Evolutionary conservation across 768 basidiomycete species (phyloP), one percentile per base, ranked within the genome.

Genomic region (Rhizopogon sp.): DNA sequence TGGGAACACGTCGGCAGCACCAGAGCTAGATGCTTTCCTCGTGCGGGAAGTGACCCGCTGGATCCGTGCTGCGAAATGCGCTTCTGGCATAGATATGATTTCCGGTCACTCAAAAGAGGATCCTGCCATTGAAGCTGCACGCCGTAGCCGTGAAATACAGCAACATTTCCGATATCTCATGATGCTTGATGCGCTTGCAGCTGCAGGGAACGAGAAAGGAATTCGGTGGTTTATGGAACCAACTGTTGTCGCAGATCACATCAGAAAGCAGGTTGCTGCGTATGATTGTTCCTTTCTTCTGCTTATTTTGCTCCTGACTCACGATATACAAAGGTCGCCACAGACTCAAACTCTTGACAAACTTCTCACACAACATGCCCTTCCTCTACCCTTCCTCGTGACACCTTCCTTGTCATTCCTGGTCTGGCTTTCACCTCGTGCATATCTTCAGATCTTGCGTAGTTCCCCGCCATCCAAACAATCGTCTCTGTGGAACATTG

Each of bases 361-460:
- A 20, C 82, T 82, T 66, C 76, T 93, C 41, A 54, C 58, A 41
- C 67, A 58, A 45, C 53, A 88, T 65, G 74, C 81, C 0, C 72
- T 92, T 35, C 87, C 88, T 6, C 69, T 93, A n/a, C 83, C 86
- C 3, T 92, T 87, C 64, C 77, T 91, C 3, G 72, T 73, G 13
- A 76, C 79, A 1, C 87, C 88, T 6, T 84, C 83, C 0, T 70
- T 90, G 50, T 87, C 86, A 8, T 90, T 93, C 66, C 74, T 93
- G 8, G 76, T 82, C 29, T 79, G 88, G 65, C 59, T 88, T 39
- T 88, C 91, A 0, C 87, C 90, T 0, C 68, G 76, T 1, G 77
- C 82, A 7, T 93, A 93, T 62, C 76, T 93, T 33, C 74, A 79
- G 31, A 74, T 90, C 33, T 70, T 82, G 20, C 79, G 75, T n/a